Conservation (phyloP, 306 rosid species). For the Casuarina cunninghamiana region DNA sequence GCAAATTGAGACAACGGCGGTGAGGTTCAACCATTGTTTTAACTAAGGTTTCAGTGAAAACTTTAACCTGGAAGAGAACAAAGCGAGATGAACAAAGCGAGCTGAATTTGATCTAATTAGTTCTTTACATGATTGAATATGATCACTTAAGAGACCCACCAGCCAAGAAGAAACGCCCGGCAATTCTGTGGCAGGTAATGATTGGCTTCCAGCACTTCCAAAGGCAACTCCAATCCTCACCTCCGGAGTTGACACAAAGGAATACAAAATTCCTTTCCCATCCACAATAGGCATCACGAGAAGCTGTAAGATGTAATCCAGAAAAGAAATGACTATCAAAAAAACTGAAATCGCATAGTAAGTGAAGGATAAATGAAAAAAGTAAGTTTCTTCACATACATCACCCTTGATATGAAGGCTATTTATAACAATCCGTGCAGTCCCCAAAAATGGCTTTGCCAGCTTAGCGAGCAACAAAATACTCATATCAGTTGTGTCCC, state of each 20-base stretch:
- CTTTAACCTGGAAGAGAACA: slow-evolving; percentile 60
- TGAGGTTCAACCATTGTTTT: slow-evolving; percentile 99
- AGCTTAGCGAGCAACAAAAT: slow-evolving; percentile 86
- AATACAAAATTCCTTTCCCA: slow-evolving; percentile 79
- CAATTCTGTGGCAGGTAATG: slow-evolving; percentile 92
- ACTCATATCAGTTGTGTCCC: slow-evolving; percentile 95
- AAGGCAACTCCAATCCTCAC: slow-evolving; percentile 93
- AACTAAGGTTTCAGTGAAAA: slow-evolving; percentile 67
- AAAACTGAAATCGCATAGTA: slow-evolving; percentile 6
- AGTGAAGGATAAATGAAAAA: slow-evolving; percentile 18
- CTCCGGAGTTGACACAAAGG: slow-evolving; percentile 81
- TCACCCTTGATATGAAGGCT: slow-evolving; percentile 96
- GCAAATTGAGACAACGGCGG: slow-evolving; percentile 83
- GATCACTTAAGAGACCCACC: slow-evolving; percentile 44
- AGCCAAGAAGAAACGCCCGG: slow-evolving; percentile 96
- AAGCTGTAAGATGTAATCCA: slow-evolving; percentile 60
- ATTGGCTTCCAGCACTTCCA: slow-evolving; percentile 97
- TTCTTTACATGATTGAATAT: slow-evolving; percentile 8
- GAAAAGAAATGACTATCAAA: slow-evolving; percentile 19
- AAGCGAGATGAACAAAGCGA: background rate
- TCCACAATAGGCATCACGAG: slow-evolving; percentile 71
- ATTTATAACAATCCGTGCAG: slow-evolving; percentile 92
- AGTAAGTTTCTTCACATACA: slow-evolving; percentile 54
- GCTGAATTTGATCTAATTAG: slow-evolving; percentile 14
- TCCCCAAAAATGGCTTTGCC: slow-evolving; percentile 80